phyloP scores from a whole-genome alignment of 106 monocot genomes.

The Agapanthus africanus region DNA sequence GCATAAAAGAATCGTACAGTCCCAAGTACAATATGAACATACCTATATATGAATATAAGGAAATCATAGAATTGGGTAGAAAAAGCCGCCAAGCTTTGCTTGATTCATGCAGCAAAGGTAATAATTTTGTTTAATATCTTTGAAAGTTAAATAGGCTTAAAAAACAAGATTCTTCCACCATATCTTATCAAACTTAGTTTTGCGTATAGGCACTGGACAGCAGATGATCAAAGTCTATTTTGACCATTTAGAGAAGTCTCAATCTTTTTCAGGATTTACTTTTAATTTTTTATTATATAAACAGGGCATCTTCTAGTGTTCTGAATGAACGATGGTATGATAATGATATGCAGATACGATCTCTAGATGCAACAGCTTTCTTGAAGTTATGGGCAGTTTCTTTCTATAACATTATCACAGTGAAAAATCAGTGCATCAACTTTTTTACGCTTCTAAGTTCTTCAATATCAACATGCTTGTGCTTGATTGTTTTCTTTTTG shows the following conservation, averaged over 20 bases:
- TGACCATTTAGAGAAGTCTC: not conserved
- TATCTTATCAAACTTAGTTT: not conserved
- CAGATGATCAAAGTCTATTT: not conserved
- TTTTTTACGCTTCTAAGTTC: not conserved
- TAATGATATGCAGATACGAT: not conserved
- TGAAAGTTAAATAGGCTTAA: conserved; percentile 1
- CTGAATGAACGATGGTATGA: not conserved
- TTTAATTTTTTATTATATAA: not conserved
- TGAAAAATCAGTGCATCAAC: not conserved
- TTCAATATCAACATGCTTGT: not conserved
- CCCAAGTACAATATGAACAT: conserved; percentile 21
- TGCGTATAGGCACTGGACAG: conserved; percentile 1
- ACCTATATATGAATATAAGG: conserved; percentile 52
- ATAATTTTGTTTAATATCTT: not conserved
- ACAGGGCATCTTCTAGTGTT: not conserved
- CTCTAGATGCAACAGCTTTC: not conserved
- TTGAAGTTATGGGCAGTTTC: not conserved
- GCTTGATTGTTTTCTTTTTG: not conserved
- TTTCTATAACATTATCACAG: not conserved
- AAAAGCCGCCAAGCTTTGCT: conserved; percentile 32
- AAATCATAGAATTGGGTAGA: conserved; percentile 55
- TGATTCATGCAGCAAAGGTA: conserved; percentile 44
- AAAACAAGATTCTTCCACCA: not conserved
- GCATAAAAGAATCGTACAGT: conserved; percentile 17
- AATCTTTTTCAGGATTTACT: not conserved